Evolutionary conservation across 192 early-diverging fungal species (phyloP).

Genomic region (Coemansia sp.): DNA sequence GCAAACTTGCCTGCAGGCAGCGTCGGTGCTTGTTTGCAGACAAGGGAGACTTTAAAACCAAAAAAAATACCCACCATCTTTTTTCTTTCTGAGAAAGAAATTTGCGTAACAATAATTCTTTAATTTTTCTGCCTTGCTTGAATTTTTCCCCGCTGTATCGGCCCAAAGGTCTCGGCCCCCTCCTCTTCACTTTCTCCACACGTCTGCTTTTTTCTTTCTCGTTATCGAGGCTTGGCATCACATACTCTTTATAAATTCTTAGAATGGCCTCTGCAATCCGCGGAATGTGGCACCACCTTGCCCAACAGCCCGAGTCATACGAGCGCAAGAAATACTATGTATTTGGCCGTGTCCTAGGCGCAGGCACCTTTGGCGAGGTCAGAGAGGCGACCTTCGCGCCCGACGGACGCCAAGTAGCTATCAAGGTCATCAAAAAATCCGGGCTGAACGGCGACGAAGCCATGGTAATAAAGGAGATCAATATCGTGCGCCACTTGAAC

Average conservation of each 20-base stretch:
- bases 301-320: slow-evolving; percentile 57
- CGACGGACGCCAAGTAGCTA: slow-evolving; percentile 76
- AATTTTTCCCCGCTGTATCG: background rate
- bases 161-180: background rate
- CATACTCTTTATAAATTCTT: background rate
- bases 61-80: background rate
- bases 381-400: slow-evolving; percentile 63
- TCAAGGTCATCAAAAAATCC: slow-evolving; percentile 91
- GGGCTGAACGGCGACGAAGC: slow-evolving; percentile 76
- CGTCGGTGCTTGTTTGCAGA: background rate
- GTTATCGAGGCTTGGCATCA: background rate
- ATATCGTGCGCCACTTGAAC: slow-evolving; percentile 76
- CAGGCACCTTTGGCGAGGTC: slow-evolving; percentile 75
- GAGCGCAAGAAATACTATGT: slow-evolving; percentile 68
- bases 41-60: background rate
- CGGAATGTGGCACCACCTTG: slow-evolving; percentile 50
- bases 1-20: background rate
- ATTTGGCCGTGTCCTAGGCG: slow-evolving; percentile 61
- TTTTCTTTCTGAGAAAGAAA: background rate
- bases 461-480: slow-evolving; percentile 91
- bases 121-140: background rate
- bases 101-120: background rate
- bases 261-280: slow-evolving; percentile 50
- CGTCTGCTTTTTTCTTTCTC: background rate
- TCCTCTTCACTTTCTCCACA: background rate